Evolutionary conservation across 106 monocot species (phyloP), one percentile per base, ranked within the genome.

Genomic region (Apostasia shenzhenica): DNA sequence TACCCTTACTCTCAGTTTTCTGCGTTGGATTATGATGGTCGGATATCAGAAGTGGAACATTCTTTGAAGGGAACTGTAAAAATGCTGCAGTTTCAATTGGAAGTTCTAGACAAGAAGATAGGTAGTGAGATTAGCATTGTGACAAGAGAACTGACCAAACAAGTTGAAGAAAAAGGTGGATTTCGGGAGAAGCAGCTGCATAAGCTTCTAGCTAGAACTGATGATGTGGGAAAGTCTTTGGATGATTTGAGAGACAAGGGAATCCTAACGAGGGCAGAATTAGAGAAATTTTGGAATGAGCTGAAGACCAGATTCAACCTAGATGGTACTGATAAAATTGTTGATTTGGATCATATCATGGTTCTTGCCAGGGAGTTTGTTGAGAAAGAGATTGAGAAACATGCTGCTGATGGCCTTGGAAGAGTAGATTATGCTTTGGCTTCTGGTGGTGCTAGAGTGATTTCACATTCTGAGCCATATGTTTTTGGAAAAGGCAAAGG

Each of bases 61-160:
- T 84, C 80, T 54, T 52, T 97, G 40, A 97, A 92, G 82, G 90
- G 72, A 42, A 80, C 86, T 8, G 57, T 77, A 3, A 83, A 82
- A 69, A 89, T 92, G 92, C 72, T 89, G 52, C 92, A 97, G 61
- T 74, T 97, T 49, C 97, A 97, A 69, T 51, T 97, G 54, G 97
- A 97, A 1, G 76, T 87, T 40, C 51, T 97, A 14, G 86, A 92
- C 66, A 77, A 81, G 57, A 97, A 81, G 72, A 78, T 90, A 54
- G 75, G 55, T 59, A 80, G 12, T 63, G 90, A 83, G 75, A 81
- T 80, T 70, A 73, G 59, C 11, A 66, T 54, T 57, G 55, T 69
- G 57, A 78, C 47, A 13, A 80, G 63, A 14, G 75, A 84, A 13
- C 59, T 86, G 1, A 52, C 50, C 7, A 78, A 78, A 57, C 77